phyloP scores from a whole-genome alignment of 2,329 filamentous ascomycete genomes.

The Plenodomus biglobosus region DNA sequence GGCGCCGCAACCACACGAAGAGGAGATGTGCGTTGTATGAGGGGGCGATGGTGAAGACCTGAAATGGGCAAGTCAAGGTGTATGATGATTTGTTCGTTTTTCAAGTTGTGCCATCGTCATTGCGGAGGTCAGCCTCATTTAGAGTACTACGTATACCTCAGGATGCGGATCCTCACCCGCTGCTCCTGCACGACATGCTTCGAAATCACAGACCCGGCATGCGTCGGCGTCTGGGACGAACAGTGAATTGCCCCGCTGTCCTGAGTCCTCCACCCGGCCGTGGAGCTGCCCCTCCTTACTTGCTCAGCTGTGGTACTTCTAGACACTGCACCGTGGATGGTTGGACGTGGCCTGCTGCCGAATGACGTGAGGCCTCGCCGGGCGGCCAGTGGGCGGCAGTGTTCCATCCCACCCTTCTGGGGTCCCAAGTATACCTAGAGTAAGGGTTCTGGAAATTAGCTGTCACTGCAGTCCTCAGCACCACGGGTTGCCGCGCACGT shows the following conservation, averaged over 20 bases:
- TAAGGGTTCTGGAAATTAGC: conserved; percentile 44
- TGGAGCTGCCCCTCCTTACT: conserved; percentile 22
- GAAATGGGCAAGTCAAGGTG: not conserved
- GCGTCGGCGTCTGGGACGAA: conserved; percentile 7
- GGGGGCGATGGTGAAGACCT: not conserved
- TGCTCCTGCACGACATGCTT: conserved; percentile 10
- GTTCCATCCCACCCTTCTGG: conserved; percentile 15
- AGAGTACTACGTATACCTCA: too few relatives aligned
- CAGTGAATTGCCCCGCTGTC: conserved; percentile 8
- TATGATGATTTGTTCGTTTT: not conserved
- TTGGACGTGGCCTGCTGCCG: conserved; percentile 16
- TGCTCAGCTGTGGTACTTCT: conserved; percentile 8
- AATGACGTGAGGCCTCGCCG: conserved; percentile 26
- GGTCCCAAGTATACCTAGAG: too few relatives aligned
- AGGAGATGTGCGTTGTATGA: not conserved
- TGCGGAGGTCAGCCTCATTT: not conserved
- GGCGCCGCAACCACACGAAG: conserved; percentile 1
- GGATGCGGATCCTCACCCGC: not conserved
- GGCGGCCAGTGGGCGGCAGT: conserved; percentile 14
- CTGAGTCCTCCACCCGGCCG: not conserved
- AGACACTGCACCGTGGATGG: conserved; percentile 15
- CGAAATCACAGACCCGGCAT: not conserved
- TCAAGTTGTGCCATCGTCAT: not conserved
- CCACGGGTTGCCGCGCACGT: conserved; percentile 50
- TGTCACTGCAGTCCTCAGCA: conserved; percentile 71